These are phyloP conservation scores for Echinosophora koreensis DNA, from an alignment of 306 rosid species.

Conservation along the genomic window DNA sequence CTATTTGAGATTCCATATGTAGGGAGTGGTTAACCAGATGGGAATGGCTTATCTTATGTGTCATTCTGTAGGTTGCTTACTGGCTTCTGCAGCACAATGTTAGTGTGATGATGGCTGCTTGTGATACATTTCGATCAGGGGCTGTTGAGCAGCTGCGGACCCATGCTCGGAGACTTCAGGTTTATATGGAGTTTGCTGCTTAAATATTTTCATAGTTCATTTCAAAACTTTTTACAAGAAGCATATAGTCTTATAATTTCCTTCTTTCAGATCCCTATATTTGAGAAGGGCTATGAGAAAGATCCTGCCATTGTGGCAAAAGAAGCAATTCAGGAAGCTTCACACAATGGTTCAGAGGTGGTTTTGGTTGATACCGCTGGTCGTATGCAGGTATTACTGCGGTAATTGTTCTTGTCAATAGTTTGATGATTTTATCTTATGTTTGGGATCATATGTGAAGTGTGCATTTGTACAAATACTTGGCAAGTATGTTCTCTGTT, in stretches of 20 bases:
- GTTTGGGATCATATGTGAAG: not conserved
- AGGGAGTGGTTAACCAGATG: conserved; percentile 20
- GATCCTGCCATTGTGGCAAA: conserved; percentile 96
- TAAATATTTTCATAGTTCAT: conserved; percentile 13
- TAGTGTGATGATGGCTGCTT: conserved; percentile 95
- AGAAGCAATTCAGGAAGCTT: conserved; percentile 92
- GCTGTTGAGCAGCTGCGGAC: conserved; percentile 96
- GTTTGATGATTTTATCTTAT: not conserved
- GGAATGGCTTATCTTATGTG: conserved; percentile 28
- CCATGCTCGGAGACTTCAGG: conserved; percentile 96
- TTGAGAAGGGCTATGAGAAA: conserved; percentile 93
- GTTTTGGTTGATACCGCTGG: conserved; percentile 96
- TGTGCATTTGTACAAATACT: not conserved
- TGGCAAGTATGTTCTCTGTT: conserved; percentile 1
- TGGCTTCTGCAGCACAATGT: conserved; percentile 88
- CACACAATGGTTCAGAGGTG: conserved; percentile 84
- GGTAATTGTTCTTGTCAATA: not conserved
- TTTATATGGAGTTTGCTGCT: conserved; percentile 43
- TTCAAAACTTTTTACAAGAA: not conserved
- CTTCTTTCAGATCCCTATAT: conserved; percentile 75
- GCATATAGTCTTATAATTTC: conserved; percentile 9
- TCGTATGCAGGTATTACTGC: conserved; percentile 78
- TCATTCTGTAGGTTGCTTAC: conserved; percentile 77
- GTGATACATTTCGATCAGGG: conserved; percentile 94
- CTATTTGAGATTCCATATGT: conserved; percentile 14